Evolutionary conservation across 257 asterid genomes (phyloP), one percentile per base, ranked within the genome.

Genomic region (Ajuga chamaepitys): DNA sequence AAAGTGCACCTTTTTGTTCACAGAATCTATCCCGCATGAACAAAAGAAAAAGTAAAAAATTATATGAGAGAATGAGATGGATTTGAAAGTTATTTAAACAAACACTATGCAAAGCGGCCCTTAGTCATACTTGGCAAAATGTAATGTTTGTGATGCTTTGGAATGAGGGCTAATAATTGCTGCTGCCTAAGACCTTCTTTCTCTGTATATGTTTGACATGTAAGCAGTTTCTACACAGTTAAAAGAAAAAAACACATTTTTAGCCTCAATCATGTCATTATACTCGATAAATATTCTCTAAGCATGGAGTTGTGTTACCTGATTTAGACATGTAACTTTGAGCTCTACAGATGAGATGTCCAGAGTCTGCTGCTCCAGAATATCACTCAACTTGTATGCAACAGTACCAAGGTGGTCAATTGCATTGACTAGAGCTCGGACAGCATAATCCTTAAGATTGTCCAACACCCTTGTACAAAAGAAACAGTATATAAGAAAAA

Each of bases 361-460:
- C 69, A 71, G 22, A 51, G 82, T 73, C 61, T 94, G 95, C 57
- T 94, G 98, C 67, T 88, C 99, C 75, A 94, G 68, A 56, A 90
- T 74, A 72, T 94, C 95, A 61, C 89, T 87, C 75, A 94, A 84
- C 76, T 94, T 94, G 85, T 77, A 94, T 42, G 99, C 95, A 81
- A 94, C 99, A 28, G 99, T 94, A 51, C 99, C 99, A 70, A 94
- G 89, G 77, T 90, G 99, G 82, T 90, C 99, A 44, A 94, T 90
- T 46, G 96, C 99, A 83, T 94, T 94, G 68, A 94, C 99, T 40
- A 94, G 89, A 64, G 99, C 96, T 62, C 93, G 81, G 24, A 88
- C 87, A 44, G 98, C 87, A 76, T 90, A 94, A 66, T 86, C 97
- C 82, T 90, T 94, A 63, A 94, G 88, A 78, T 94, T 94, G 73